These are phyloP conservation scores for Gracilariopsis chorda DNA, from an alignment of 23 red algal species.

Conservation along the genomic window DNA sequence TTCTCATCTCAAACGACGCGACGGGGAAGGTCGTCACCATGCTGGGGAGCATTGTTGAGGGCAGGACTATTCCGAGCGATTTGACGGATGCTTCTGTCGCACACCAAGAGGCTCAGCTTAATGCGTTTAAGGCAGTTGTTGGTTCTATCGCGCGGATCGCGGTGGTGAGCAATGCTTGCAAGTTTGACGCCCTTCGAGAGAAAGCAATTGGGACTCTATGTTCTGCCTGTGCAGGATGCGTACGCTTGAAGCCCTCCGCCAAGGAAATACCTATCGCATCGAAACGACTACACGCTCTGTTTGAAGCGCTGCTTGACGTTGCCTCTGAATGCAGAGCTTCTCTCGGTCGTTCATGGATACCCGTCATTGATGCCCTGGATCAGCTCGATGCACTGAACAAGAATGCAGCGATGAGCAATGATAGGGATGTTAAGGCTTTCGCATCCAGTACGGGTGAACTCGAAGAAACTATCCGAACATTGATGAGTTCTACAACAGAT, in stretches of 20 bases:
- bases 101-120: not conserved
- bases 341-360: constrained; percentile 16
- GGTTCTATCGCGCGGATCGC: constrained; percentile 3
- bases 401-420: not conserved
- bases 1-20: not conserved
- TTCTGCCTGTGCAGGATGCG: not conserved
- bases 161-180: not conserved
- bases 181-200: not conserved
- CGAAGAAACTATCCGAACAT: not conserved
- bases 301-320: constrained; percentile 10
- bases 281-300: constrained; percentile 6
- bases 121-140: not conserved
- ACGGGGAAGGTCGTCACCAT: not conserved
- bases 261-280: not conserved
- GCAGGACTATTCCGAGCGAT: not conserved
- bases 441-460: not conserved
- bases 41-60: not conserved
- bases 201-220: constrained; percentile 9
- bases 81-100: not conserved
- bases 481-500: not conserved
- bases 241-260: not conserved
- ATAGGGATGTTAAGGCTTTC: not conserved
- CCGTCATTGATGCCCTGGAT: constrained; percentile 21
- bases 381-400: constrained; percentile 19
- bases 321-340: not conserved